phyloP scores from a whole-genome alignment of 2,329 filamentous ascomycete genomes.

The Colletotrichum lini region DNA sequence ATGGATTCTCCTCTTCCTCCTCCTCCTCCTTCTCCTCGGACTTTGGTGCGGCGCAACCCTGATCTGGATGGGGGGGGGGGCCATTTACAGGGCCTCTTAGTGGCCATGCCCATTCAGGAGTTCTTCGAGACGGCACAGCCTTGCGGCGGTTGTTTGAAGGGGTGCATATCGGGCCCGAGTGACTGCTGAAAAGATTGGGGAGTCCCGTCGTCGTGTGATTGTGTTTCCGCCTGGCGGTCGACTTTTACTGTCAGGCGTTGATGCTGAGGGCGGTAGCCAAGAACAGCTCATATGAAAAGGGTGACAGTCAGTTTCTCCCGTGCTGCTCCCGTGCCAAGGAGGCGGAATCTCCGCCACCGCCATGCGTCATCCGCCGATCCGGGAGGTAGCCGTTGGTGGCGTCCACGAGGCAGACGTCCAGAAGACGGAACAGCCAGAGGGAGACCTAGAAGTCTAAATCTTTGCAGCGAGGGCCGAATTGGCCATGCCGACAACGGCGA shows the following conservation, averaged over 20 bases:
- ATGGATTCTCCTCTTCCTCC: not conserved
- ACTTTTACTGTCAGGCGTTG: too few relatives aligned
- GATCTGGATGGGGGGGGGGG: slow-evolving; percentile 6
- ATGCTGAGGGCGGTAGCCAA: not conserved
- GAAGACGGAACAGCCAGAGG: not conserved
- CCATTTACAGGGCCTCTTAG: slow-evolving; percentile 7
- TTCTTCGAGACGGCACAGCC: slow-evolving; percentile 30
- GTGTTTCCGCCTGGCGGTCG: not conserved
- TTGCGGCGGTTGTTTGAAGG: slow-evolving; percentile 39
- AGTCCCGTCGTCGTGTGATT: slow-evolving; percentile 2
- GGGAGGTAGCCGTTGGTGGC: not conserved
- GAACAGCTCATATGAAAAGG: too few relatives aligned
- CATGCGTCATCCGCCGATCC: slow-evolving; percentile 11
- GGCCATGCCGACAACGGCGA: not conserved
- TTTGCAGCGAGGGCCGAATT: not conserved
- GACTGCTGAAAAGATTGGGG: not conserved
- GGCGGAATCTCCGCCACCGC: slow-evolving; percentile 12
- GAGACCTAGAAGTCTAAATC: not conserved
- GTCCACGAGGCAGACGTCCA: not conserved
- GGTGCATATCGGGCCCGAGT: slow-evolving; percentile 18
- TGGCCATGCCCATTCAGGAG: slow-evolving; percentile 19
- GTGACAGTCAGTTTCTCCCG: too few relatives aligned
- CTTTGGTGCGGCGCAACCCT: slow-evolving; percentile 33
- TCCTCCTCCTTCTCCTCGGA: slow-evolving; percentile 22
- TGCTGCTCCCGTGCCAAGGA: slow-evolving; percentile 1